Evolutionary conservation across 2,329 filamentous ascomycete species (phyloP).

Genomic region (Claviceps arundinis): DNA sequence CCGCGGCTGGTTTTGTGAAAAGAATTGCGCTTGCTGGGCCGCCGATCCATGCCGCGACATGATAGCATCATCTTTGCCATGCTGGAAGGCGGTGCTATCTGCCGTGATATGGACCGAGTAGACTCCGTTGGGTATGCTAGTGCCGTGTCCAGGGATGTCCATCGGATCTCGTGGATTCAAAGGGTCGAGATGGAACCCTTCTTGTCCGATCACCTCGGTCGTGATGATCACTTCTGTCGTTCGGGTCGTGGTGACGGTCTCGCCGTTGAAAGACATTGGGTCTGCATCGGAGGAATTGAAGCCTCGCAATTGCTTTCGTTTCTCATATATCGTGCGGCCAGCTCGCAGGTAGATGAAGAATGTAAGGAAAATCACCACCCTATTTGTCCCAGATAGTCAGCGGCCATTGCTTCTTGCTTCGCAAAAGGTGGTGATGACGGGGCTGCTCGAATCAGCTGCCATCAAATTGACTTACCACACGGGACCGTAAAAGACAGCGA

Average conservation of each 20-base stretch:
- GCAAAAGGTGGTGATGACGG: too few relatives aligned
- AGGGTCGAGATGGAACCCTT: conserved; percentile 13
- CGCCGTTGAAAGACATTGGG: conserved; percentile 24
- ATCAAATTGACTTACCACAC: conserved; percentile 37
- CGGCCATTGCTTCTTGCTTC: not conserved
- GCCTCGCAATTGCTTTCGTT: conserved; percentile 46
- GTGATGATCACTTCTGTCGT: conserved; percentile 54
- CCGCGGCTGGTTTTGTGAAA: conserved; percentile 9
- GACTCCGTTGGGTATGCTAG: conserved; percentile 13
- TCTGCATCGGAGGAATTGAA: conserved; percentile 36
- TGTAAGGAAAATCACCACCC: conserved; percentile 48
- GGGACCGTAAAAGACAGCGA: conserved; percentile 62
- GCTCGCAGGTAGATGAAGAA: conserved; percentile 53
- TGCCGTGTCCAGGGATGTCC: conserved; percentile 3
- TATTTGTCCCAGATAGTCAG: conserved; percentile 14
- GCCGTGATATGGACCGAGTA: conserved; percentile 41
- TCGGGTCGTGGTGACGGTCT: conserved; percentile 35
- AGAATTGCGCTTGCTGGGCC: conserved; percentile 6
- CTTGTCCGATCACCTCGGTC: conserved; percentile 26
- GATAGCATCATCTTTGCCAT: conserved; percentile 12
- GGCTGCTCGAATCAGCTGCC: too few relatives aligned
- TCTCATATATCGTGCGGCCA: conserved; percentile 54
- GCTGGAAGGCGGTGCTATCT: not conserved
- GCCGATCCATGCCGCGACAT: conserved; percentile 16
- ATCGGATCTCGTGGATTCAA: conserved; percentile 11